Conservation (phyloP, 202 grass and related monocot genomes). For the Setaria italica region DNA sequence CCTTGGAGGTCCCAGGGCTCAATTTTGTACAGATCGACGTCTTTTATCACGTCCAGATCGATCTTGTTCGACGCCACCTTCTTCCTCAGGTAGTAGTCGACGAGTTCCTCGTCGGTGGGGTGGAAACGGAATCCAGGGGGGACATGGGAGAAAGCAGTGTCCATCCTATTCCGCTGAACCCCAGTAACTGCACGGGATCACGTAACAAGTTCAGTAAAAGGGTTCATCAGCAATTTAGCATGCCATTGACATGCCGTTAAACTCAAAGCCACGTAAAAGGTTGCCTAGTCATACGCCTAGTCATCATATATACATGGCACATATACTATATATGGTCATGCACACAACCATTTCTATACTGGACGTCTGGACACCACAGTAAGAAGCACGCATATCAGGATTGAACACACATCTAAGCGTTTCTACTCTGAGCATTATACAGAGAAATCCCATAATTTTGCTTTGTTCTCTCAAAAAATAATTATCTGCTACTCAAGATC, state of each 20-base stretch:
- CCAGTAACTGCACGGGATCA: neutral
- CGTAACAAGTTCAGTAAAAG: neutral
- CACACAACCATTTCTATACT: neutral
- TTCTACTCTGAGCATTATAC: neutral
- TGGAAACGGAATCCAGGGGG: constrained; percentile 96
- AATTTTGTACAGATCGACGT: constrained; percentile 91
- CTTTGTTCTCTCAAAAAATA: neutral
- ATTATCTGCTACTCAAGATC: neutral
- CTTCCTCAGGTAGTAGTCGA: constrained; percentile 97
- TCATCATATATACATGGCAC: neutral
- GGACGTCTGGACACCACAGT: too few species aligned
- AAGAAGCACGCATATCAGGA: neutral
- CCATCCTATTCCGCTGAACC: constrained; percentile 45
- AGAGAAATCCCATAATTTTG: neutral
- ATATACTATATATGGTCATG: neutral
- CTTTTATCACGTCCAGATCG: constrained; percentile 93
- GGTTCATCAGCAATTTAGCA: neutral
- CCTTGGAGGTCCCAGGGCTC: constrained; percentile 99
- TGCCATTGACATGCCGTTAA: neutral
- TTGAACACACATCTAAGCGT: neutral
- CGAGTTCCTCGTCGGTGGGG: constrained; percentile 94
- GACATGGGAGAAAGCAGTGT: constrained; percentile 72
- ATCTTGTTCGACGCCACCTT: constrained; percentile 90
- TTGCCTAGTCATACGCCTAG: neutral
- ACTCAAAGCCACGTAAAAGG: neutral